Base-by-base conservation (phyloP, 2,329 filamentous ascomycete genomes). In the Elsinoe batatas region DNA sequence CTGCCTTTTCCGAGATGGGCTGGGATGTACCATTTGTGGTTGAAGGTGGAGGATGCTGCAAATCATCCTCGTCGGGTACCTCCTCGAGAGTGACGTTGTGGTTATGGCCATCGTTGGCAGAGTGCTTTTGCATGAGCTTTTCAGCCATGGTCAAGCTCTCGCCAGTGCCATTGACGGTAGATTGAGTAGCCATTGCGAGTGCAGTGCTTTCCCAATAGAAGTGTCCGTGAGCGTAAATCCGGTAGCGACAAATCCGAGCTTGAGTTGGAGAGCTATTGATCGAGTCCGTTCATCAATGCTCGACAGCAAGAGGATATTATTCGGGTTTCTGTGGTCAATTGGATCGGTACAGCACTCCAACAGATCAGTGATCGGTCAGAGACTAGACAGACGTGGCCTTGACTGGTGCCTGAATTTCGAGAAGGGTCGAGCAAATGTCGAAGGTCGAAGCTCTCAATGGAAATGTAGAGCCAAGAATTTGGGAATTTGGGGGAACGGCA, bases 31-130 rank as follows among this genome's bases (percentile, higher is more conserved):
- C 61, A 38, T 59, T 59, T 37, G 62, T 63, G 44, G 69, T 72
- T 56, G 74, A 79, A 53, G 73, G 78, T 56, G 78, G 74, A 64
- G 79, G 74, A 72, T 79, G 74, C 61, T 75, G 73, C 61, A 83
- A 70, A 61, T 88, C 80, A 40, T 94, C 88, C 70, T 94, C 88
- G 66, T 95, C 90, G 26, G 79, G 77, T 37, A 80, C 83, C 49
- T 95, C 89, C 71, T 95, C 90, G 61, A 95, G 79, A 20, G 84
- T 90, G 61, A 80, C 79, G 47, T 68, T 64, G 64, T 82, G 78
- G 37, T 64, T 64, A 69, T 81, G 79, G 35, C 67, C 66, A 63
- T 79, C 73, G 57, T 76, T 71, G 59, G 72, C 72, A 50, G 74
- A 69, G 65, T 81, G 78, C 68, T 78, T 72, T 63, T 77, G 71